These are phyloP conservation scores for Coelastrella sp. DNA, from an alignment of 139 green algal species.

Conservation along the genomic window DNA sequence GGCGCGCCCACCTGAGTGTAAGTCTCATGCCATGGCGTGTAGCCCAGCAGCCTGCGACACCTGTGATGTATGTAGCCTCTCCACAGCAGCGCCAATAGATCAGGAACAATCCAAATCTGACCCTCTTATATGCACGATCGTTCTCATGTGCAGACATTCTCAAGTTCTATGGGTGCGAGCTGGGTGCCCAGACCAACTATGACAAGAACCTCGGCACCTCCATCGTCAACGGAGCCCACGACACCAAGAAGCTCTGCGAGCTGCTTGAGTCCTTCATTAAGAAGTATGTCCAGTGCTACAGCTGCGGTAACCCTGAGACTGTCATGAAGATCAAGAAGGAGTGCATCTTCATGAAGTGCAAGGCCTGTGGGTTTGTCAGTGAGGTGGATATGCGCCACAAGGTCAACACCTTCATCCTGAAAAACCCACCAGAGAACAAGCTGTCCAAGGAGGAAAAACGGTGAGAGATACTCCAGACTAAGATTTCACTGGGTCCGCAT, in stretches of 20 bases:
- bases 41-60: neutral
- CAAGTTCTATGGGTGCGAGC: constrained; percentile 97
- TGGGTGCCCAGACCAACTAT: constrained; percentile 97
- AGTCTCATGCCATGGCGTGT: constrained; percentile 37
- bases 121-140: too few relatives aligned
- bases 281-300: constrained; percentile 98
- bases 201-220: constrained; percentile 90
- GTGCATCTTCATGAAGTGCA: constrained; percentile 96
- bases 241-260: constrained; percentile 81
- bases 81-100: too few relatives aligned
- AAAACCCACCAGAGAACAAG: constrained; percentile 97
- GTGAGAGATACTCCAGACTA: too few relatives aligned
- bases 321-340: constrained; percentile 93
- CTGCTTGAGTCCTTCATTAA: constrained; percentile 99
- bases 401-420: constrained; percentile 99
- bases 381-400: constrained; percentile 96
- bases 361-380: constrained; percentile 86
- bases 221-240: constrained; percentile 95
- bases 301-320: constrained; percentile 98
- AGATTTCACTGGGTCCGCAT: too few relatives aligned
- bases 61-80: too few relatives aligned
- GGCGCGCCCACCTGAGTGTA: constrained; percentile 92
- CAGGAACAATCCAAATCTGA: too few relatives aligned
- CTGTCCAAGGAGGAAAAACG: constrained; percentile 93
- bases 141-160: constrained; percentile 80